phyloP scores from a whole-genome alignment of 2,329 filamentous ascomycete species.

The Arachnomyces sp. region DNA sequence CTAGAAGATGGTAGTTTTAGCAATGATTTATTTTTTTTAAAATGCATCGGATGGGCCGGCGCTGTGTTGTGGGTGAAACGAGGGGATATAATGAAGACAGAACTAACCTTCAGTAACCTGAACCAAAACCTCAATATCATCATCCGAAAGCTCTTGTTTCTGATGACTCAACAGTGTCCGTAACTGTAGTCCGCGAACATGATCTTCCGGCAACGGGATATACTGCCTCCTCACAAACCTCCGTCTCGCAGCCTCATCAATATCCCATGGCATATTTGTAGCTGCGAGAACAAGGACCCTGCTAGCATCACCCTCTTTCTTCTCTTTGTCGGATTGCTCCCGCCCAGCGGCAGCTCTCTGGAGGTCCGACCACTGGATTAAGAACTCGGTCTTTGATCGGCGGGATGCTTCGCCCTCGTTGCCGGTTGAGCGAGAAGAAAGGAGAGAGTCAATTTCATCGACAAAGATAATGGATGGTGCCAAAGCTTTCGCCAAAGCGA shows the following conservation, averaged over 20 bases:
- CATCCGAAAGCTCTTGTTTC: conserved; percentile 66
- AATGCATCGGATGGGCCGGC: background rate
- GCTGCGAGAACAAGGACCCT: conserved; percentile 88
- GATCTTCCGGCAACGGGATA: conserved; percentile 81
- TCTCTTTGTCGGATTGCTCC: conserved; percentile 55
- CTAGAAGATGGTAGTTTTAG: conserved; percentile 38
- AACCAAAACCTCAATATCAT: conserved; percentile 68
- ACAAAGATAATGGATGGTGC: conserved; percentile 97
- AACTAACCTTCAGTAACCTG: conserved; percentile 68
- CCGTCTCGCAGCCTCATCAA: conserved; percentile 86
- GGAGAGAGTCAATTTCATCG: conserved; percentile 90
- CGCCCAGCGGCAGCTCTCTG: conserved; percentile 84
- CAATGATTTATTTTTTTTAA: background rate
- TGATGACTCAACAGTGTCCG: conserved; percentile 74
- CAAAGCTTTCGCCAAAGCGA: conserved; percentile 76
- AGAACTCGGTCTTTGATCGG: conserved; percentile 92
- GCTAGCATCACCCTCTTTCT: conserved; percentile 68
- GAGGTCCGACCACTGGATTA: conserved; percentile 94
- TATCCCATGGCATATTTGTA: conserved; percentile 94
- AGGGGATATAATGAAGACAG: background rate
- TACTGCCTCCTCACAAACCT: conserved; percentile 92
- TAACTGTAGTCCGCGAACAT: conserved; percentile 71
- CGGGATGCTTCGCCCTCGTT: conserved; percentile 89
- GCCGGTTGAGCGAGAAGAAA: conserved; percentile 67
- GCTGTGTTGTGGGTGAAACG: no score